These are phyloP conservation scores for Blepharisma japonicum DNA, from an alignment of 73 alveolate species.

Conservation along the genomic window DNA sequence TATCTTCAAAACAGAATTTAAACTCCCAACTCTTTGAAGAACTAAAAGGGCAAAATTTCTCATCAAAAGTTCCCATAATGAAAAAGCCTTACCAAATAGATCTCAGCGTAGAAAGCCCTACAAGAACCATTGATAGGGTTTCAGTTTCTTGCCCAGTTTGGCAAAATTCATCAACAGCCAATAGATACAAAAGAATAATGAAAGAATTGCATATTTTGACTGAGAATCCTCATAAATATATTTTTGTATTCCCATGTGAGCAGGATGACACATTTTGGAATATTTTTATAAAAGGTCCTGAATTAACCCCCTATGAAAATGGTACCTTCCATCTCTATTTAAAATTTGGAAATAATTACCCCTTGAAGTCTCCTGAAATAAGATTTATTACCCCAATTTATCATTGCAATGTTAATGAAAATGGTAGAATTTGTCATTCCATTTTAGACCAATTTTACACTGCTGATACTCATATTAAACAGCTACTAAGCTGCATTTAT, in stretches of 20 bases:
- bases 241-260: slow-evolving; percentile 38
- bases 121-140: no score
- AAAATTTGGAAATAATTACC: slow-evolving; percentile 48
- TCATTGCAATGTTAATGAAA: slow-evolving; percentile 51
- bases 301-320: slow-evolving; percentile 40
- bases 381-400: slow-evolving; percentile 49
- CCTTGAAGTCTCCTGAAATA: slow-evolving; percentile 57
- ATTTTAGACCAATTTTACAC: slow-evolving; percentile 78
- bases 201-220: slow-evolving; percentile 29
- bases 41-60: no score
- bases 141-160: no score
- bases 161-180: no score
- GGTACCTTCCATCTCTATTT: slow-evolving; percentile 43
- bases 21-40: no score
- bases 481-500: slow-evolving; percentile 66
- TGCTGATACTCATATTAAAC: slow-evolving; percentile 67
- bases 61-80: no score
- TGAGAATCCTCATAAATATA: slow-evolving; percentile 7
- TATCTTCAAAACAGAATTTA: no score
- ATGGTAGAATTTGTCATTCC: slow-evolving; percentile 70
- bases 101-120: no score
- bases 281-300: slow-evolving; percentile 42
- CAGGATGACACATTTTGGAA: slow-evolving; percentile 47
- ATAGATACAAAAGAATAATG: slow-evolving; percentile 24
- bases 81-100: no score